Evolutionary conservation across 768 basidiomycete species (phyloP).

Genomic region (Leccinum subgranulosum): DNA sequence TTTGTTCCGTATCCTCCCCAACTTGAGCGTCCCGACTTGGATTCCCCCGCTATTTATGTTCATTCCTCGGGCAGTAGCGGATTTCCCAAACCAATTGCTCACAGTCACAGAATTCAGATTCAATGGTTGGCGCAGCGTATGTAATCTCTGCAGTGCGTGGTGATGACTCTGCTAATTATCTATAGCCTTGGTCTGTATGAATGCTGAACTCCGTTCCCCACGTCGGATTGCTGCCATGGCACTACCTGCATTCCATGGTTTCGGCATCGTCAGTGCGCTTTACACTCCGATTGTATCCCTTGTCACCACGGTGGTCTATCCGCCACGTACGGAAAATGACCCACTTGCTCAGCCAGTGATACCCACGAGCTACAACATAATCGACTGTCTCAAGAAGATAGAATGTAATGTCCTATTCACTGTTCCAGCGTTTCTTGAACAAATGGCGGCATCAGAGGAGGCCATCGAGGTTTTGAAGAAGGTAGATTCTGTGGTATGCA

Average conservation of each 20-base stretch:
- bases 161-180: background rate
- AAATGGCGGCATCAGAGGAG: slow-evolving; percentile 30
- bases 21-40: slow-evolving; percentile 19
- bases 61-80: slow-evolving; percentile 52
- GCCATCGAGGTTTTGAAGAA: slow-evolving; percentile 24
- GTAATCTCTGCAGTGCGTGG: background rate
- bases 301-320: slow-evolving; percentile 20
- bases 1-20: slow-evolving; percentile 19
- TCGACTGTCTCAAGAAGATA: slow-evolving; percentile 32
- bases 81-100: slow-evolving; percentile 43
- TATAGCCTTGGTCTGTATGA: slow-evolving; percentile 2
- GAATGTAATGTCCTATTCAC: slow-evolving; percentile 31
- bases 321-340: slow-evolving; percentile 22
- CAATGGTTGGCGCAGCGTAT: slow-evolving; percentile 37
- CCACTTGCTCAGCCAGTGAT: slow-evolving; percentile 29
- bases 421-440: slow-evolving; percentile 39
- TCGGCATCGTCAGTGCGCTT: slow-evolving; percentile 16
- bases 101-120: slow-evolving; percentile 31
- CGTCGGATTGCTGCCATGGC: slow-evolving; percentile 22
- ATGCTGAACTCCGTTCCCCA: slow-evolving; percentile 8
- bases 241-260: slow-evolving; percentile 28
- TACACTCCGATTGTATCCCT: slow-evolving; percentile 17
- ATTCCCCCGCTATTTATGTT: slow-evolving; percentile 40
- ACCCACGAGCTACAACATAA: slow-evolving; percentile 39
- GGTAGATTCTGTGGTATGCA: slow-evolving; percentile 30